Conservation (phyloP, 1,284 basidiomycete genomes). For the Cutaneotrichosporon dermatis region DNA sequence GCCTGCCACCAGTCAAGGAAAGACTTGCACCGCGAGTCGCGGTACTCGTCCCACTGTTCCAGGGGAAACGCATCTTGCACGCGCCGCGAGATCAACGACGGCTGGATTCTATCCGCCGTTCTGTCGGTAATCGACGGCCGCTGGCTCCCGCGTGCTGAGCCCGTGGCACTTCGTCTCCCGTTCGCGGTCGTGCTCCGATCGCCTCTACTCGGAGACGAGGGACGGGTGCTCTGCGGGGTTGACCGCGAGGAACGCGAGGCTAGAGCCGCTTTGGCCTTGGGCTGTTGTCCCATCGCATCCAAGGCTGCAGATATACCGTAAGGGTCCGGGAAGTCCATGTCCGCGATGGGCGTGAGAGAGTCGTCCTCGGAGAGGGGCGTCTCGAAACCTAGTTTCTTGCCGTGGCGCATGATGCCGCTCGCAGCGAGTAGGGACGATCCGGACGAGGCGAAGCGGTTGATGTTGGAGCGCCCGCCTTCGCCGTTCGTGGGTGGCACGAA, state of each 20-base stretch:
- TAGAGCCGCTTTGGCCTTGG: not conserved
- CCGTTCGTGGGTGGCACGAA: slow-evolving; percentile 18
- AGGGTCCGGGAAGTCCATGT: slow-evolving; percentile 29
- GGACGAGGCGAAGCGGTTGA: not conserved
- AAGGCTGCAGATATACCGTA: slow-evolving; percentile 25
- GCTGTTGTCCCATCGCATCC: not conserved
- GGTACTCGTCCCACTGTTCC: slow-evolving; percentile 16
- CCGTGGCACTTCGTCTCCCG: slow-evolving; percentile 4
- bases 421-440: not conserved
- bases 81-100: slow-evolving; percentile 5
- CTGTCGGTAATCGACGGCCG: slow-evolving; percentile 9
- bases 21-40: slow-evolving; percentile 7
- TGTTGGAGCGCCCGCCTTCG: not conserved
- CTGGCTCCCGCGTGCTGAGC: slow-evolving; percentile 4
- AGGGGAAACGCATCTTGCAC: slow-evolving; percentile 10
- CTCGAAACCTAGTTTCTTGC: slow-evolving; percentile 12
- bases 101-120: slow-evolving; percentile 11
- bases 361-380: slow-evolving; percentile 11
- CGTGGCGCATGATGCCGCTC: not conserved
- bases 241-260: slow-evolving; percentile 4
- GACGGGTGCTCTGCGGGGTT: slow-evolving; percentile 19
- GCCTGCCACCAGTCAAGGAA: slow-evolving; percentile 38
- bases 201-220: slow-evolving; percentile 5
- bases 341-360: slow-evolving; percentile 10
- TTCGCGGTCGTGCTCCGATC: not conserved